phyloP scores from a whole-genome alignment of 2,329 filamentous ascomycete species.

The Gaeumannomyces tritici region DNA sequence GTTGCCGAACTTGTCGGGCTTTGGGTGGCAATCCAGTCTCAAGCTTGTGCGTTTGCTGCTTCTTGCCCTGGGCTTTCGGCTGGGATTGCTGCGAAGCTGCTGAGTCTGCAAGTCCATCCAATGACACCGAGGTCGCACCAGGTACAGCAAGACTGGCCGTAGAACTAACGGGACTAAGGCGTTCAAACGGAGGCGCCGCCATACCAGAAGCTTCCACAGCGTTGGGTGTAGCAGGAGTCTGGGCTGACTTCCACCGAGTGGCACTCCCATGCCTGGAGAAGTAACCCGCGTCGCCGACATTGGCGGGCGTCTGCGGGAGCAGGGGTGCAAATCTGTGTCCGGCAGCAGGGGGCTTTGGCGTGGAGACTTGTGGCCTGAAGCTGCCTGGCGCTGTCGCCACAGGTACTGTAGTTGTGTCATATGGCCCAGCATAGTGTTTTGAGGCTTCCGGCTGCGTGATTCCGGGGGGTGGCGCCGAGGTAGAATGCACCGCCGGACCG shows the following conservation, averaged over 20 bases:
- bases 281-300: background rate
- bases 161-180: constrained; percentile 43
- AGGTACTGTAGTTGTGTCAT: background rate
- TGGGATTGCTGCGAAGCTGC: constrained; percentile 4
- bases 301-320: constrained; percentile 13
- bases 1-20: background rate
- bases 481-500: background rate
- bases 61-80: constrained; percentile 14
- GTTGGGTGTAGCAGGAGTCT: constrained; percentile 48
- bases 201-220: constrained; percentile 24
- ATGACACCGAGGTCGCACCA: background rate
- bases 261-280: constrained; percentile 23
- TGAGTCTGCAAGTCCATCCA: background rate
- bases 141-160: constrained; percentile 23
- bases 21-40: constrained; percentile 10
- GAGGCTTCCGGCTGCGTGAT: background rate
- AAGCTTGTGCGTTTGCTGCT: constrained; percentile 14
- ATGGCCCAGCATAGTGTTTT: background rate
- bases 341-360: constrained; percentile 3
- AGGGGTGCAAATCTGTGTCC: constrained; percentile 5
- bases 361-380: background rate
- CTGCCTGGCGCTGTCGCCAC: background rate
- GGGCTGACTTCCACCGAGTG: constrained; percentile 49
- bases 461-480: background rate
- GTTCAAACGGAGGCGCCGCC: constrained; percentile 46